These are phyloP conservation scores for Vicia faba DNA, from an alignment of 306 rosid species.

Conservation along the genomic window DNA sequence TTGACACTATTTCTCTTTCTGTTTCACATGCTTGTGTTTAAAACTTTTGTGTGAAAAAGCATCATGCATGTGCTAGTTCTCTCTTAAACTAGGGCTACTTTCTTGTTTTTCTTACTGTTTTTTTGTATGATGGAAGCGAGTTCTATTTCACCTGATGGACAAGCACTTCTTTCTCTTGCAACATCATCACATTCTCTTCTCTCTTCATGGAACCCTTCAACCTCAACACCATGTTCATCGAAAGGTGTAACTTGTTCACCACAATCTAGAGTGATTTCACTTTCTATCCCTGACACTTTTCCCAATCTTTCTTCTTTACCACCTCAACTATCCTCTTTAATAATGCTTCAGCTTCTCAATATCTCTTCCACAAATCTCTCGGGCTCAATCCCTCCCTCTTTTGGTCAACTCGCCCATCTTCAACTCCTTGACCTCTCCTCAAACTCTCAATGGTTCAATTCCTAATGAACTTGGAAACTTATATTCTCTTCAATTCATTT, in stretches of 20 bases:
- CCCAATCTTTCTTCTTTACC: constrained; percentile 79
- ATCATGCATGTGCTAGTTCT: constrained; percentile 53
- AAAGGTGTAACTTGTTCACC: constrained; percentile 84
- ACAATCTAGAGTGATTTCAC: constrained; percentile 79
- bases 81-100: constrained; percentile 48
- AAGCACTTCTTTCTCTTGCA: constrained; percentile 79
- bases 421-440: constrained; percentile 86
- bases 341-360: constrained; percentile 85
- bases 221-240: constrained; percentile 91
- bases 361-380: constrained; percentile 89
- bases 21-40: constrained; percentile 69
- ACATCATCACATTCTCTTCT: constrained; percentile 61
- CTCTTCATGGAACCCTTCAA: constrained; percentile 84
- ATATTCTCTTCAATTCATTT: constrained; percentile 73
- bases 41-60: constrained; percentile 72
- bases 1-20: constrained; percentile 43
- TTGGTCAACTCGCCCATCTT: constrained; percentile 73
- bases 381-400: constrained; percentile 76
- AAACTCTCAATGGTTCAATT: constrained; percentile 76
- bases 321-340: constrained; percentile 68
- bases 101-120: constrained; percentile 45
- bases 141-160: constrained; percentile 81
- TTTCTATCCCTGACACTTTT: constrained; percentile 74
- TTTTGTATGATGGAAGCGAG: constrained; percentile 43
- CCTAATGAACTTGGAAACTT: constrained; percentile 74